Evolutionary conservation across 176 grass and related monocot species (phyloP).

Genomic region (Oryza officinalis): DNA sequence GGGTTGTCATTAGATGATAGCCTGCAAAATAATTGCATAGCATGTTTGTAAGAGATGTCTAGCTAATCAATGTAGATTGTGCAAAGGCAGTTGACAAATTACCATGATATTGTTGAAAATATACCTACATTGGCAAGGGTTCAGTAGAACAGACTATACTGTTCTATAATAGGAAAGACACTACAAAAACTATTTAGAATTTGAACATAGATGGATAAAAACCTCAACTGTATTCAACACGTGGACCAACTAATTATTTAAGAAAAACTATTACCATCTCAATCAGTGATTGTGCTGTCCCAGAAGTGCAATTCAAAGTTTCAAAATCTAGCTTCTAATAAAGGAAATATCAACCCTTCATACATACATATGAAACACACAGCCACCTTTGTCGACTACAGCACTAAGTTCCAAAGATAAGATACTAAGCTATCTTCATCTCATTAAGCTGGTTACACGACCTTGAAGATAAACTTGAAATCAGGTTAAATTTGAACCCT

Average conservation of each 20-base stretch:
- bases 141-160: background rate
- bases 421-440: background rate
- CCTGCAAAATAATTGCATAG: conserved; percentile 40
- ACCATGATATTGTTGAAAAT: background rate
- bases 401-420: background rate
- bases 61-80: background rate
- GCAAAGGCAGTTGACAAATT: background rate
- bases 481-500: background rate
- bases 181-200: background rate
- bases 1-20: conserved; percentile 69
- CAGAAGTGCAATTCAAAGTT: background rate
- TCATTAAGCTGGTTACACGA: background rate
- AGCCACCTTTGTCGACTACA: background rate
- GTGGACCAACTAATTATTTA: conserved; percentile 9
- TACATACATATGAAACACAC: background rate
- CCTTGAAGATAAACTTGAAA: background rate
- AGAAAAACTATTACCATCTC: background rate
- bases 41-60: conserved; percentile 19
- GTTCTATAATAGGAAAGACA: background rate
- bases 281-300: background rate
- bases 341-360: background rate
- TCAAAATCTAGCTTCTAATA: background rate
- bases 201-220: background rate
- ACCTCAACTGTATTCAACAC: background rate
- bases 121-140: background rate